Evolutionary conservation across 148 eudicot genomes (phyloP).

Genomic region (Heliamphora exappendiculata): DNA sequence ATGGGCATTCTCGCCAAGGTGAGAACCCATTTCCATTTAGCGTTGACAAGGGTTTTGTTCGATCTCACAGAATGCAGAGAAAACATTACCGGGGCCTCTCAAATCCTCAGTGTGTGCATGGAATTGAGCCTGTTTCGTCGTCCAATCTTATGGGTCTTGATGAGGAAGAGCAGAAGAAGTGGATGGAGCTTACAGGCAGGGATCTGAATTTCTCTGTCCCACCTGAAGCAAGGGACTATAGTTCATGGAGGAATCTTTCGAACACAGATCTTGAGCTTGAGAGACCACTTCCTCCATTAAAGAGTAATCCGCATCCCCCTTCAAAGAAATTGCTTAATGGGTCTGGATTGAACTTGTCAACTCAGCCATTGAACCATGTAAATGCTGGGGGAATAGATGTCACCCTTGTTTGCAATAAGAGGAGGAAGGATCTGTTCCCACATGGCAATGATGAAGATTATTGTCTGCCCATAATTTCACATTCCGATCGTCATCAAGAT

Average conservation of each 20-base stretch:
- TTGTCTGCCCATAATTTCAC: constrained; percentile 24
- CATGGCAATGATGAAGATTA: constrained; percentile 47
- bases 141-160: constrained; percentile 50
- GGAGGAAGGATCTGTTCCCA: constrained; percentile 45
- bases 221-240: constrained; percentile 60
- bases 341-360: constrained; percentile 57
- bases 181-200: constrained; percentile 64
- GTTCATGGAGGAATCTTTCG: constrained; percentile 67
- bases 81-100: constrained; percentile 81
- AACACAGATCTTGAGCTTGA: constrained; percentile 66
- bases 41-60: constrained; percentile 69
- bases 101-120: constrained; percentile 71
- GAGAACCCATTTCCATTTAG: constrained; percentile 70
- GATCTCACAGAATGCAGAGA: constrained; percentile 86
- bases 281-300: constrained; percentile 41
- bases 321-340: constrained; percentile 57
- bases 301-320: constrained; percentile 30
- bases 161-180: constrained; percentile 68
- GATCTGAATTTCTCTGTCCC: constrained; percentile 54
- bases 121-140: constrained; percentile 55
- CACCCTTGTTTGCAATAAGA: constrained; percentile 36
- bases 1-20: constrained; percentile 77
- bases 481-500: constrained; percentile 28
- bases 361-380: constrained; percentile 37
- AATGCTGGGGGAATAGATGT: constrained; percentile 46